Evolutionary conservation across 2,329 filamentous ascomycete genomes (phyloP).

Genomic region (Penicillium vulpinum): DNA sequence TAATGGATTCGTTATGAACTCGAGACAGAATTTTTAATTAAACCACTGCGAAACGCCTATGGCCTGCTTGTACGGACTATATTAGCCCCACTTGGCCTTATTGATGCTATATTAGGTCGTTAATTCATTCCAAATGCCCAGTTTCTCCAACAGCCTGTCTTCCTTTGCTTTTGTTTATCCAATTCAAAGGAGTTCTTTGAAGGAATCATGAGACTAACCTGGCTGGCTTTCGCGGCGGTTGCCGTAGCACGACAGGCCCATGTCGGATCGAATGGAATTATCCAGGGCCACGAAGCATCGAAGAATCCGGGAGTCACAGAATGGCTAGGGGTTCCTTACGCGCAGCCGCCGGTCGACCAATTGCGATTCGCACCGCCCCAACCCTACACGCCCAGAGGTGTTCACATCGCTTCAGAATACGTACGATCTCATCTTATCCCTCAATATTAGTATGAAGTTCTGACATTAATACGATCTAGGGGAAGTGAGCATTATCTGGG

Average conservation of each 20-base stretch:
- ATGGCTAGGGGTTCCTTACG: constrained; percentile 31
- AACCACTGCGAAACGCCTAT: neutral
- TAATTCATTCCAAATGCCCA: neutral
- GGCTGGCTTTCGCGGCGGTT: neutral
- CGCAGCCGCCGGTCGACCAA: constrained; percentile 24
- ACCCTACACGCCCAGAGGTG: constrained; percentile 6
- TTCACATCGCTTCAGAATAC: neutral
- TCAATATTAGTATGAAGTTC: neutral
- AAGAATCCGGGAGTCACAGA: constrained; percentile 19
- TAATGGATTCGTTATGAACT: too few relatives aligned
- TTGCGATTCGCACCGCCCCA: constrained; percentile 28
- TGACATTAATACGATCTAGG: neutral
- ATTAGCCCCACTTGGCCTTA: neutral
- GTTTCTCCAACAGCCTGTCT: neutral
- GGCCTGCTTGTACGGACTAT: neutral
- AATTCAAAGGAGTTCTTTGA: neutral
- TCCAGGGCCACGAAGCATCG: constrained; percentile 20
- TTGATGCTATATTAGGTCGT: neutral
- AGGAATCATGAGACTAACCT: neutral
- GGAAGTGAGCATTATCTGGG: neutral
- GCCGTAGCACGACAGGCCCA: neutral
- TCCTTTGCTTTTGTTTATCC: neutral
- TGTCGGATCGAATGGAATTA: constrained; percentile 16
- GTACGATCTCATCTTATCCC: neutral
- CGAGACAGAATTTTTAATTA: neutral